phyloP scores from a whole-genome alignment of 139 green algal genomes.

The Chlorella ohadii region DNA sequence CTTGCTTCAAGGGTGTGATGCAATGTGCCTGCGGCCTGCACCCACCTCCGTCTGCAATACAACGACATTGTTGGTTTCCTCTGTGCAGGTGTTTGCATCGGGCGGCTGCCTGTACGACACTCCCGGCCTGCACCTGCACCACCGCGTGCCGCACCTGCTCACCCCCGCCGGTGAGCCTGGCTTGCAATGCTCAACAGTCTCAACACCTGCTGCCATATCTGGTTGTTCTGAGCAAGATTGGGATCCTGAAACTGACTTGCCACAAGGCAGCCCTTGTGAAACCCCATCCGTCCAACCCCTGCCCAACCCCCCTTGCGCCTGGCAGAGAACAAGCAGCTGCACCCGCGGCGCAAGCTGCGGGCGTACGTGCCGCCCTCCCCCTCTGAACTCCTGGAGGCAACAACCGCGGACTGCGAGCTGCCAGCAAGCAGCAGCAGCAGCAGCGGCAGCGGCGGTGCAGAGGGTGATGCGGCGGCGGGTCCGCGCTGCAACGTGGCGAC shows the following conservation, averaged over 20 bases:
- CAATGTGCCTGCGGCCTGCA: too few species aligned
- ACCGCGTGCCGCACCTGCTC: conserved; percentile 91
- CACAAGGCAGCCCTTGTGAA: too few species aligned
- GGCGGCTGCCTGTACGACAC: conserved; percentile 89
- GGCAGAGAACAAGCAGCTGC: conserved; percentile 79
- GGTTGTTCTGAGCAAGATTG: too few species aligned
- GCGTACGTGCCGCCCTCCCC: conserved; percentile 66
- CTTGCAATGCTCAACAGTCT: too few species aligned
- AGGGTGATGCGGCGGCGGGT: neutral
- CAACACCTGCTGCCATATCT: too few species aligned
- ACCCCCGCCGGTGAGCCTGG: conserved; percentile 42
- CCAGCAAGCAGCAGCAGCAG: neutral
- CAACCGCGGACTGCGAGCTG: neutral
- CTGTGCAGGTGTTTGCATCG: conserved; percentile 71
- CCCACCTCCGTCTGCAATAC: too few species aligned
- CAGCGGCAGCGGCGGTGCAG: neutral
- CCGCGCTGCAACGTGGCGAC: conserved; percentile 18
- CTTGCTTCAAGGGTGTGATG: too few species aligned
- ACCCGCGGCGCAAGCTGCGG: conserved; percentile 70
- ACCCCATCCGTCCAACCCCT: too few species aligned
- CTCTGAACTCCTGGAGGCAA: conserved; percentile 35
- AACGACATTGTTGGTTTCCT: neutral
- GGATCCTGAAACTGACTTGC: too few species aligned
- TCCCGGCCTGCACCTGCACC: conserved; percentile 93
- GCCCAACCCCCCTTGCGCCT: neutral